phyloP scores from a whole-genome alignment of 768 basidiomycete species.

The Suillus clintonianus region DNA sequence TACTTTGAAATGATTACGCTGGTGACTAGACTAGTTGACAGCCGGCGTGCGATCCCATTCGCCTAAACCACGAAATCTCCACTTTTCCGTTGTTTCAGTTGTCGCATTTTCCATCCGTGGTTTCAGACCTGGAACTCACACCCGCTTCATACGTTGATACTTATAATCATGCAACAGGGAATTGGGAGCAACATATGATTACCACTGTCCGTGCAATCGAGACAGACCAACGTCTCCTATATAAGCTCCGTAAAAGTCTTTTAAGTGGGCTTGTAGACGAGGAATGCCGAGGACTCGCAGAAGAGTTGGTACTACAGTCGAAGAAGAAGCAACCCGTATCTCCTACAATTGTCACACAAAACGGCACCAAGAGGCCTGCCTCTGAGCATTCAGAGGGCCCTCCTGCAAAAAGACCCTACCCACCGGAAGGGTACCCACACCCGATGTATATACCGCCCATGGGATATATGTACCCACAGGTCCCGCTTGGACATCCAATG shows the following conservation, averaged over 20 bases:
- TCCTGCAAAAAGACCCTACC: slow-evolving; percentile 29
- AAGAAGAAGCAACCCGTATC: slow-evolving; percentile 19
- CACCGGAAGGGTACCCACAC: slow-evolving; percentile 29
- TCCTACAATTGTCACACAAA: slow-evolving; percentile 13
- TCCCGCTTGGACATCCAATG: slow-evolving; percentile 26
- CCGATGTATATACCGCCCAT: slow-evolving; percentile 29
- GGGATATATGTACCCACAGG: slow-evolving; percentile 28
- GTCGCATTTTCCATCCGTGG: slow-evolving; percentile 50
- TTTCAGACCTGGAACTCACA: slow-evolving; percentile 55
- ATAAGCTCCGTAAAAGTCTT: slow-evolving; percentile 59
- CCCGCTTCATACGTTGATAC: slow-evolving; percentile 59
- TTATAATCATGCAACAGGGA: slow-evolving; percentile 51
- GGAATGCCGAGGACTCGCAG: slow-evolving; percentile 56
- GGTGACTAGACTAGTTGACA: slow-evolving; percentile 26
- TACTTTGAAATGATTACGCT: slow-evolving; percentile 1
- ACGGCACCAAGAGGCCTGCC: slow-evolving; percentile 27
- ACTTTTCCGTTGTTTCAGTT: slow-evolving; percentile 71
- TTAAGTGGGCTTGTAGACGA: slow-evolving; percentile 57
- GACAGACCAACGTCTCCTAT: slow-evolving; percentile 62
- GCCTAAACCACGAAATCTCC: slow-evolving; percentile 56
- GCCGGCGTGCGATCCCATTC: slow-evolving; percentile 56
- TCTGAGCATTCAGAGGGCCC: slow-evolving; percentile 23
- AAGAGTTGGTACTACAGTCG: slow-evolving; percentile 55
- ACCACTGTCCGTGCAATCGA: slow-evolving; percentile 59
- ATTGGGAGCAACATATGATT: slow-evolving; percentile 72